These are phyloP conservation scores for Cryptococcus depauperatus DNA, from an alignment of 1,284 basidiomycete species.

Conservation along the genomic window DNA sequence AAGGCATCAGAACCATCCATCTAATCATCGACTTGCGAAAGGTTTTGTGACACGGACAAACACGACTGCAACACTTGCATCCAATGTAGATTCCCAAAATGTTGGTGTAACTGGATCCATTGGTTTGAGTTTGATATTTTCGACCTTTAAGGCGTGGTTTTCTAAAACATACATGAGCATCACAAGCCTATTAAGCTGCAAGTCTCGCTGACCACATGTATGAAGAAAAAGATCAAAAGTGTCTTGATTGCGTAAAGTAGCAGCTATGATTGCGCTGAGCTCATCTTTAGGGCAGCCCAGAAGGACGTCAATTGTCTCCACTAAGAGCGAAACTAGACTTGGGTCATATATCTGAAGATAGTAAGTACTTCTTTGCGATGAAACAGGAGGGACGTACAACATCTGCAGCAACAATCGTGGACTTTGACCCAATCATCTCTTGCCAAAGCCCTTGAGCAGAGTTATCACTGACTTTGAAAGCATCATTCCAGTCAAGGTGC, in stretches of 20 bases:
- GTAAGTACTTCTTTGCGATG: not conserved
- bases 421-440: constrained; percentile 6
- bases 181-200: not conserved
- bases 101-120: constrained; percentile 21
- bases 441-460: constrained; percentile 22
- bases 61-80: constrained; percentile 28
- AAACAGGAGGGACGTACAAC: constrained; percentile 31
- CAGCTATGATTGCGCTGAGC: constrained; percentile 31
- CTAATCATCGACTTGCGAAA: not conserved
- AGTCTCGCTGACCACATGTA: constrained; percentile 24
- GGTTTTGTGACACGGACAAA: constrained; percentile 24
- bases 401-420: constrained; percentile 42
- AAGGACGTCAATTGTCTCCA: constrained; percentile 30
- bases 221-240: constrained; percentile 37
- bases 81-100: constrained; percentile 41
- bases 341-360: constrained; percentile 44
- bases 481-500: constrained; percentile 35
- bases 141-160: constrained; percentile 5
- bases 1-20: not conserved
- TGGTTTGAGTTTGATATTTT: constrained; percentile 18
- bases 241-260: constrained; percentile 42
- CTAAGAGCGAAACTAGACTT: constrained; percentile 37
- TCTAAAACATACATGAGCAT: not conserved
- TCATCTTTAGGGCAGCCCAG: constrained; percentile 9
- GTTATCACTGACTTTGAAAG: constrained; percentile 4